These are phyloP conservation scores for Iodosphaeria phyllophila DNA, from an alignment of 2,329 filamentous ascomycete genomes.

Conservation along the genomic window DNA sequence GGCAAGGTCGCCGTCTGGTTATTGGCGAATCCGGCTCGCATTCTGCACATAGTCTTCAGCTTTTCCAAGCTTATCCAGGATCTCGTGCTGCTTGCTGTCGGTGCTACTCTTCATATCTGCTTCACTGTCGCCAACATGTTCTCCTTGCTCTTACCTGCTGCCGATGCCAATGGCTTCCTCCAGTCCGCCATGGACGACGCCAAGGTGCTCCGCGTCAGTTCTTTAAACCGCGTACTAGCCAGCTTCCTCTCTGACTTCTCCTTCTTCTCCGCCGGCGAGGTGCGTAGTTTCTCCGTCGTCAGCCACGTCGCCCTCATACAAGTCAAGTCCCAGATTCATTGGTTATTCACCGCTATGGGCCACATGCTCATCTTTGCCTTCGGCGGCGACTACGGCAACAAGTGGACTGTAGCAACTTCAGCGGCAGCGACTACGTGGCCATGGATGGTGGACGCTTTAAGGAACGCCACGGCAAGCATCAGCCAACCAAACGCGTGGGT, in stretches of 20 bases:
- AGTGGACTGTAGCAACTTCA: constrained; percentile 8
- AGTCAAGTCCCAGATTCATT: constrained; percentile 33
- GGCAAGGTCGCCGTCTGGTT: constrained; percentile 71
- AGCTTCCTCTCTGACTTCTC: constrained; percentile 31
- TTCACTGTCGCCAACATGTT: constrained; percentile 21
- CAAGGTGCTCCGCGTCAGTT: constrained; percentile 6
- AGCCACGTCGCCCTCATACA: constrained; percentile 51
- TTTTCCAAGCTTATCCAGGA: constrained; percentile 69
- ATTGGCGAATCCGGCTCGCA: constrained; percentile 60
- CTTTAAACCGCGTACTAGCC: constrained; percentile 24
- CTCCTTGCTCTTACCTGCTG: constrained; percentile 15
- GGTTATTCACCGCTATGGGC: constrained; percentile 20
- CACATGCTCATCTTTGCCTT: constrained; percentile 22
- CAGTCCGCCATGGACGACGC: constrained; percentile 8
- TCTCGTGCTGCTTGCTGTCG: constrained; percentile 43
- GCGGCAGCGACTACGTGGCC: constrained; percentile 6
- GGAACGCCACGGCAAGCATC: constrained; percentile 15
- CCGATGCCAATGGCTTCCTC: constrained; percentile 9
- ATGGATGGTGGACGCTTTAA: constrained; percentile 10
- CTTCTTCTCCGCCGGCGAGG: constrained; percentile 35
- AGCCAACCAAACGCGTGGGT: constrained; percentile 36
- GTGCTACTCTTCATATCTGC: too few relatives aligned
- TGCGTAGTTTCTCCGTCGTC: constrained; percentile 59
- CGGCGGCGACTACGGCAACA: constrained; percentile 20
- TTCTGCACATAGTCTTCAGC: constrained; percentile 53